These are phyloP conservation scores for Eucalyptus cloeziana DNA, from an alignment of 345 rosid species.

Conservation along the genomic window DNA sequence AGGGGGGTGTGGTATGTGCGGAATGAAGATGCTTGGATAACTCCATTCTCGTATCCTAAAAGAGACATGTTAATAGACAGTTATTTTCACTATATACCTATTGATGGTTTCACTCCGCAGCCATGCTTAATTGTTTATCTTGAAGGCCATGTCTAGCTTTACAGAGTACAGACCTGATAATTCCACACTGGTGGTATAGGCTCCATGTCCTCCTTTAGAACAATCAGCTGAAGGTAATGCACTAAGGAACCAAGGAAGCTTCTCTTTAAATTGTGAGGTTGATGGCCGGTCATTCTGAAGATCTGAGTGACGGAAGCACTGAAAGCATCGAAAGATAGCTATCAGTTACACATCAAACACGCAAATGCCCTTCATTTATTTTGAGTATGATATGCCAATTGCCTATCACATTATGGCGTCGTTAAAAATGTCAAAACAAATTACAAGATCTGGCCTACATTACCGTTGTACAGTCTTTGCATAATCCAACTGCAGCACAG, in stretches of 20 bases:
- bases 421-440: background rate
- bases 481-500: constrained; percentile 59
- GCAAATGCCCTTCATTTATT: background rate
- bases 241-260: constrained; percentile 94
- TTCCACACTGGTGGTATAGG: constrained; percentile 84
- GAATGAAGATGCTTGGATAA: constrained; percentile 87
- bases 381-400: background rate
- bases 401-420: background rate
- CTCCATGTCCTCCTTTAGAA: constrained; percentile 99
- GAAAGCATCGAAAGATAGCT: constrained; percentile 10
- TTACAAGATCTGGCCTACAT: background rate
- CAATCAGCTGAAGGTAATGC: constrained; percentile 96
- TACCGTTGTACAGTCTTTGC: constrained; percentile 99
- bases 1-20: constrained; percentile 98
- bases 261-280: constrained; percentile 72
- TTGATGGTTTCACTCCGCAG: background rate
- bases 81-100: background rate
- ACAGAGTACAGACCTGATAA: constrained; percentile 41
- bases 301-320: constrained; percentile 96
- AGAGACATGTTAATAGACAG: background rate
- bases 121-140: background rate
- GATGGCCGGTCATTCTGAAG: constrained; percentile 79
- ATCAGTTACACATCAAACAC: background rate
- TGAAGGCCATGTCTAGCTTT: background rate
- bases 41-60: constrained; percentile 65